Conservation (phyloP, 345 rosid genomes). For the Sonneratia alba region DNA sequence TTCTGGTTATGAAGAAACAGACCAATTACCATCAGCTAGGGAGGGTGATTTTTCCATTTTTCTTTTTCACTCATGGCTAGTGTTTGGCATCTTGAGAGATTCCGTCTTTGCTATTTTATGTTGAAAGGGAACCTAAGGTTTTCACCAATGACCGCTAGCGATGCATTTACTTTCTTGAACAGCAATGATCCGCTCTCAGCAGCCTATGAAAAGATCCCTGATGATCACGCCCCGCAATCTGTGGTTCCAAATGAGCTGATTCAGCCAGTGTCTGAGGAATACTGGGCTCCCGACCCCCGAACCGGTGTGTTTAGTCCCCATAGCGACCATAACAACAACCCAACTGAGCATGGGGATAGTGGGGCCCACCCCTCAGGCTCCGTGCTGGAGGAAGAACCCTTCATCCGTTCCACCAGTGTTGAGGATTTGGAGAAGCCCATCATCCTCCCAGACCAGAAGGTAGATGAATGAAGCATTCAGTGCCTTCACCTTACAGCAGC, state of each 20-base stretch:
- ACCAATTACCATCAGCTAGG: too few relatives aligned
- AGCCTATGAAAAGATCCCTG: constrained; percentile 69
- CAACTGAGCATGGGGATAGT: constrained; percentile 13
- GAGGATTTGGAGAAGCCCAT: constrained; percentile 80
- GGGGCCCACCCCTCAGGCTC: constrained; percentile 15
- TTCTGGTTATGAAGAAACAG: too few relatives aligned
- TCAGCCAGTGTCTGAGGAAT: constrained; percentile 48
- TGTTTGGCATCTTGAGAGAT: background rate
- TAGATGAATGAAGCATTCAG: background rate
- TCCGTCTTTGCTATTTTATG: background rate
- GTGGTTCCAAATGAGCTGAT: constrained; percentile 62
- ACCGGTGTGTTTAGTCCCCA: constrained; percentile 84
- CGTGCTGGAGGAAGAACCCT: constrained; percentile 69
- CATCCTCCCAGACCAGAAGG: constrained; percentile 14
- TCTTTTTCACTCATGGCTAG: background rate
- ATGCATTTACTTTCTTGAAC: background rate
- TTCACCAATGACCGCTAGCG: background rate
- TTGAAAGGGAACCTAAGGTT: background rate
- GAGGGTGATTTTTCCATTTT: too few relatives aligned
- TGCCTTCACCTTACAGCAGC: background rate
- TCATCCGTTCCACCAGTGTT: constrained; percentile 77
- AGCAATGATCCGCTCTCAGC: background rate
- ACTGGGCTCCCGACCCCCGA: constrained; percentile 82
- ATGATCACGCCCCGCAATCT: constrained; percentile 43
- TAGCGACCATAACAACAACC: constrained; percentile 20